Percentiles rank a stretch among this genome's conserved stretches.
These are phyloP conservation scores for Nelumbo lutea DNA, from an alignment of 164 flowering plant species.

Conservation along the genomic window DNA sequence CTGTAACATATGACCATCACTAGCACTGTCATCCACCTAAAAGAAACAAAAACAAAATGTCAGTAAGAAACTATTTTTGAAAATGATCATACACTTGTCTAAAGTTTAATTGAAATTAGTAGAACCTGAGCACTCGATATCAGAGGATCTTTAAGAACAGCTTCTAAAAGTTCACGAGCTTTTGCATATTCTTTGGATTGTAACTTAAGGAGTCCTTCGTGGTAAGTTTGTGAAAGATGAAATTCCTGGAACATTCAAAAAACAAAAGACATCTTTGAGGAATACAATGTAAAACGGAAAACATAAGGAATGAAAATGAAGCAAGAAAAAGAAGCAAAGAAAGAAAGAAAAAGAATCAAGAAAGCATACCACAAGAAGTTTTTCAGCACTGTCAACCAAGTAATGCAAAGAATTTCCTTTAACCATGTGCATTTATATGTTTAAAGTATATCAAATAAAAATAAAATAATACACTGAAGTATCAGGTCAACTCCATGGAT, in stretches of 20 bases:
- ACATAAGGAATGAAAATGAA: neutral
- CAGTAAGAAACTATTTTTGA: neutral
- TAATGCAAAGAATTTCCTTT: no score
- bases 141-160: constrained; percentile 78
- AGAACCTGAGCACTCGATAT: constrained; percentile 65
- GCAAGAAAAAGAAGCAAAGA: neutral
- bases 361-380: no score
- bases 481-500: no score
- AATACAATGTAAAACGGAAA: neutral
- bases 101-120: constrained; percentile 1
- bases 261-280: neutral
- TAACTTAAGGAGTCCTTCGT: constrained; percentile 83
- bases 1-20: constrained; percentile 80
- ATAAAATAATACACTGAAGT: no score
- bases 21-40: constrained; percentile 57
- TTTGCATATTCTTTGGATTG: constrained; percentile 79
- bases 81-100: neutral
- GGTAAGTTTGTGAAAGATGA: constrained; percentile 82
- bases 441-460: no score
- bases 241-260: constrained; percentile 60
- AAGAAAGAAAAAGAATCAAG: no score
- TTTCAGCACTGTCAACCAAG: no score
- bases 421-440: no score
- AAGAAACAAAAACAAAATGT: constrained; percentile 10
- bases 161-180: constrained; percentile 78